These are phyloP conservation scores for Phytophthora kernoviae DNA, from an alignment of 352 stramenopile species.

Conservation along the genomic window DNA sequence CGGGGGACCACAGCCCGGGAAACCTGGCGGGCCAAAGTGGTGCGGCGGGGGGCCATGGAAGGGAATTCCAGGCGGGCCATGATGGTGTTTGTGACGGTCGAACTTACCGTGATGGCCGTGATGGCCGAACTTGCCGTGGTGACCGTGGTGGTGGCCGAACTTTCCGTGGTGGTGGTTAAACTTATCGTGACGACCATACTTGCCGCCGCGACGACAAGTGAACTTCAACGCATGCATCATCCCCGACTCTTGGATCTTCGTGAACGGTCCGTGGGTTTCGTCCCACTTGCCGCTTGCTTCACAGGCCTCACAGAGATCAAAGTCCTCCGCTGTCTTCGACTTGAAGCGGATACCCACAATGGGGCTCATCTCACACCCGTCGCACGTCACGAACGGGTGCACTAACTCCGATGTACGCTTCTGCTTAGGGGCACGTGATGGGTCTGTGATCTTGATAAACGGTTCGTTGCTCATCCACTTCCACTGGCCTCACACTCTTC, in stretches of 20 bases:
- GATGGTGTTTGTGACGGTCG: background rate
- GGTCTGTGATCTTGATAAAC: conserved; percentile 85
- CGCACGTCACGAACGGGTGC: conserved; percentile 60
- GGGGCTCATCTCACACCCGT: conserved; percentile 64
- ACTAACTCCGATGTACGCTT: conserved; percentile 33
- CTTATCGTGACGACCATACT: conserved; percentile 25
- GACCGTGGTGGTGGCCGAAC: conserved; percentile 9
- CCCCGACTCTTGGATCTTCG: conserved; percentile 41
- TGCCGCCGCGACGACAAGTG: conserved; percentile 32
- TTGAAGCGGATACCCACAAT: conserved; percentile 75
- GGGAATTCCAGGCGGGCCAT: conserved; percentile 5
- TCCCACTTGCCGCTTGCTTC: conserved; percentile 50
- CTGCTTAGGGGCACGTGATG: conserved; percentile 52
- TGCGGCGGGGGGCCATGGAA: conserved; percentile 13
- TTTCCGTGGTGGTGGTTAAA: conserved; percentile 14
- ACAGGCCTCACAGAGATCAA: conserved; percentile 73
- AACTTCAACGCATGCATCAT: conserved; percentile 40
- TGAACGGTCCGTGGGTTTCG: conserved; percentile 58
- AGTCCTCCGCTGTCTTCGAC: conserved; percentile 59
- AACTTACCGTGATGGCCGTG: conserved; percentile 22
- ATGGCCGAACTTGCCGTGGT: conserved; percentile 2
- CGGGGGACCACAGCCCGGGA: conserved; percentile 4
- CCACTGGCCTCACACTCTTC: conserved; percentile 65
- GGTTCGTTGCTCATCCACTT: conserved; percentile 54
- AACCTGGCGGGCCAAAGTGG: conserved; percentile 13